Conservation (phyloP, 169 alveolate species). For the Cryptosporidium sp. region DNA sequence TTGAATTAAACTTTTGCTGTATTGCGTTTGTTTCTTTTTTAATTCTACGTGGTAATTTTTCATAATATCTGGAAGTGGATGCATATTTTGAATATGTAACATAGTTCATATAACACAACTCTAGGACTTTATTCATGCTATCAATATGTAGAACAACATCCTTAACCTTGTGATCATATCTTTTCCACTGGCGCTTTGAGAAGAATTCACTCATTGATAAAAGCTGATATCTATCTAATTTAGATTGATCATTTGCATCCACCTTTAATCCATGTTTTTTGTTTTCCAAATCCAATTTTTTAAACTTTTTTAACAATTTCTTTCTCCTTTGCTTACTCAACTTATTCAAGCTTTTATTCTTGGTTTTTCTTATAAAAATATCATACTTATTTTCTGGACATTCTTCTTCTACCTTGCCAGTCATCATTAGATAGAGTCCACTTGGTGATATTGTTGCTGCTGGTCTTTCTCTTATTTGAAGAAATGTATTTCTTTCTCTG, state of each 20-base stretch:
- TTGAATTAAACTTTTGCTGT: slow-evolving; percentile 54
- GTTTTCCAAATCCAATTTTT: slow-evolving; percentile 47
- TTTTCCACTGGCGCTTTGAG: slow-evolving; percentile 57
- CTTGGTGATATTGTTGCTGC: slow-evolving; percentile 72
- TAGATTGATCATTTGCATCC: slow-evolving; percentile 36
- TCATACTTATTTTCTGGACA: slow-evolving; percentile 67
- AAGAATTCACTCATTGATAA: slow-evolving; percentile 59
- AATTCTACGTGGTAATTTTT: slow-evolving; percentile 52
- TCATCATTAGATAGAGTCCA: slow-evolving; percentile 49
- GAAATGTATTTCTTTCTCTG: slow-evolving; percentile 43
- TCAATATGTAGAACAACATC: slow-evolving; percentile 57
- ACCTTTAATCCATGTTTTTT: slow-evolving; percentile 47
- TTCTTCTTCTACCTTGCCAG: slow-evolving; percentile 28
- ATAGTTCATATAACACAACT: slow-evolving; percentile 50
- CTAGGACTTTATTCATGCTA: slow-evolving; percentile 40
- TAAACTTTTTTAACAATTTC: slow-evolving; percentile 33
- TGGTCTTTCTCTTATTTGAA: slow-evolving; percentile 54
- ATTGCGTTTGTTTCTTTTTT: slow-evolving; percentile 48
- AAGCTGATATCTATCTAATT: slow-evolving; percentile 42
- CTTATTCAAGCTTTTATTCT: slow-evolving; percentile 19
- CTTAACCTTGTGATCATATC: slow-evolving; percentile 33
- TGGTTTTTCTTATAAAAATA: slow-evolving; percentile 37
- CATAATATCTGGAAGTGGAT: slow-evolving; percentile 50
- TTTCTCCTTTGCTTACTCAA: neutral
- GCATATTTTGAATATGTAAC: slow-evolving; percentile 42